A percentile compares a stretch with the other conserved stretches of the same genome.
phyloP scores from a whole-genome alignment of 495 filamentous ascomycete genomes.

The Penicillium steckii region DNA sequence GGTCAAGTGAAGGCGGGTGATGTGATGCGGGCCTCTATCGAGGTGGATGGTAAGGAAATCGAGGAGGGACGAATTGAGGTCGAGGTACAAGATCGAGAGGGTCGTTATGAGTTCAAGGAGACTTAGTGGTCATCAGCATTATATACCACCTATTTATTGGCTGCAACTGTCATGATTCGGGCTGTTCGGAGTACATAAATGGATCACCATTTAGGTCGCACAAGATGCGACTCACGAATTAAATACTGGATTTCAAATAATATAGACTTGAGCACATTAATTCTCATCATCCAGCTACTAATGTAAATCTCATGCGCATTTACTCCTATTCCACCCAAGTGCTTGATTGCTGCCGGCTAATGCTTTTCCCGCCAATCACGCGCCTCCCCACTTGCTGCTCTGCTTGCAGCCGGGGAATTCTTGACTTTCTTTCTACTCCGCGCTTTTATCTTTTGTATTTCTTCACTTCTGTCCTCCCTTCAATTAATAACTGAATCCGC shows the following conservation, averaged over 20 bases:
- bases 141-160: no score
- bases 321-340: no score
- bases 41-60: constrained; percentile 77
- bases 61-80: constrained; percentile 87
- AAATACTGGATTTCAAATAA: no score
- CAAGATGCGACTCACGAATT: no score
- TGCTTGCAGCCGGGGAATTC: constrained; percentile 4
- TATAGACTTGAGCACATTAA: no score
- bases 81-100: constrained; percentile 66
- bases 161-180: no score
- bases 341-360: not conserved
- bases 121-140: no score
- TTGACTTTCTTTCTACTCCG: not conserved
- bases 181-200: no score
- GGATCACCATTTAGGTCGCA: no score
- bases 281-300: no score
- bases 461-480: not conserved
- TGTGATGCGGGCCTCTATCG: constrained; percentile 82
- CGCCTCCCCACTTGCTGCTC: not conserved
- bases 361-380: not conserved
- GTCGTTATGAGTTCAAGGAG: constrained; percentile 47
- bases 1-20: constrained; percentile 83
- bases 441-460: not conserved
- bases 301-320: no score
- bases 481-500: no score